phyloP scores from a whole-genome alignment of 306 rosid genomes.

The Senna tora region DNA sequence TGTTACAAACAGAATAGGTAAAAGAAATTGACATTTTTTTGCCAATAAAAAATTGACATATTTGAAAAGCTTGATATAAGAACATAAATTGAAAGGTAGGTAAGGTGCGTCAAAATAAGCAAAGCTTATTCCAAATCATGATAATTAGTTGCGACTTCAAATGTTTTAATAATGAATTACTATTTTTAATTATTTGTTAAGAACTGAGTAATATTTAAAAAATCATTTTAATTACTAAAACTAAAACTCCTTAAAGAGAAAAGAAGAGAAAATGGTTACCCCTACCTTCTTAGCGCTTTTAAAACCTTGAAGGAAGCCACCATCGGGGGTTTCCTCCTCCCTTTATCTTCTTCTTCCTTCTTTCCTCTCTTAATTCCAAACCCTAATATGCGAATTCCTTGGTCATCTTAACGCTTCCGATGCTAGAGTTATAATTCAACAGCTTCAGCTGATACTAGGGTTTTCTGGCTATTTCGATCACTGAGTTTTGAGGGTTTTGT shows the following conservation, averaged over 20 bases:
- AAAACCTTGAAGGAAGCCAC: not conserved
- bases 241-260: no score
- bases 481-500: conserved; percentile 8
- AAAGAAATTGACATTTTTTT: no score
- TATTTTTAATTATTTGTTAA: no score
- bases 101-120: not conserved
- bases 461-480: not conserved
- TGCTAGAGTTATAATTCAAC: not conserved
- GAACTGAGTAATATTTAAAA: not conserved
- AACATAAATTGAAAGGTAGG: not conserved
- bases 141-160: no score
- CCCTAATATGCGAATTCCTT: not conserved
- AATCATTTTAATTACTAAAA: no score
- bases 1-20: no score
- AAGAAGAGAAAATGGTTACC: not conserved
- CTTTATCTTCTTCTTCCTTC: not conserved
- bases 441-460: conserved; percentile 4
- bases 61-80: not conserved
- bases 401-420: no score
- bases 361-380: not conserved
- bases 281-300: not conserved
- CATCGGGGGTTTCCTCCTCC: not conserved
- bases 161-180: no score
- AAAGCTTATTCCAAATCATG: not conserved
- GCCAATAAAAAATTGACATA: not conserved